Base-by-base conservation (phyloP, 768 basidiomycete species). In the Hericium rajendrae region DNA sequence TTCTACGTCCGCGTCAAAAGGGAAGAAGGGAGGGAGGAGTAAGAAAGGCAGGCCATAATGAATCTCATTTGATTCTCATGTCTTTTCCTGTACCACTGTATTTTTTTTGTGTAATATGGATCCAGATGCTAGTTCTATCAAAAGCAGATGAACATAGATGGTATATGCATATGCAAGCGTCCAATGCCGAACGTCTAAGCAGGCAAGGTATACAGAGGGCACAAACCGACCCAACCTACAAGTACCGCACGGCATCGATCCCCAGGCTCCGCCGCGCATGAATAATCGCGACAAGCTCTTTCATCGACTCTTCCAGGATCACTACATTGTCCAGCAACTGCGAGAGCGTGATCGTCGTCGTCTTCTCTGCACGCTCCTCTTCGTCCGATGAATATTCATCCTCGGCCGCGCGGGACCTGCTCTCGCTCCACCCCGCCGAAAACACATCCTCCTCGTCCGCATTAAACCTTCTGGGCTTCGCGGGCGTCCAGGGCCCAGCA, bases 261-360 rank as follows among this genome's bases (percentile, higher is more conserved):
- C 93, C 93, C 54, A 94, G 71, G 70, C 84, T 86, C 59, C 89
- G 75, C 58, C 92, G 76, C 15, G 89, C 91, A 70, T 91, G 86
- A 53, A 94, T 81, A 61, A 93, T 86, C 13, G 91, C 89, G 13
- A 84, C 83, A 38, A 94, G 73, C 70, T 98, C 95, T 72, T 97
- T 97, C 66, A 97, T 87, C 59, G 86, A 88, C 70, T 97, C 95
- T 71, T 97, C 95, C 60, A 98, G 68, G 41, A 97, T 85, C 32
- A 98, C 93, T 32, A 94, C 87, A 66, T 97, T 97, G 68, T 97
- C 95, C 68, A 97, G 73, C 56, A 97, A 69, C 60, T 81, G 84
- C 48, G 91, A 93, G 54, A 98, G 74, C 8, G 88, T 91, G 26
- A 94, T 78, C 18, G 69, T 76, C 15, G 71, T 68, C 13, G 67